Evolutionary conservation across 768 basidiomycete species (phyloP), one percentile per base, ranked within the genome.

Genomic region (Leccinum arenicola): DNA sequence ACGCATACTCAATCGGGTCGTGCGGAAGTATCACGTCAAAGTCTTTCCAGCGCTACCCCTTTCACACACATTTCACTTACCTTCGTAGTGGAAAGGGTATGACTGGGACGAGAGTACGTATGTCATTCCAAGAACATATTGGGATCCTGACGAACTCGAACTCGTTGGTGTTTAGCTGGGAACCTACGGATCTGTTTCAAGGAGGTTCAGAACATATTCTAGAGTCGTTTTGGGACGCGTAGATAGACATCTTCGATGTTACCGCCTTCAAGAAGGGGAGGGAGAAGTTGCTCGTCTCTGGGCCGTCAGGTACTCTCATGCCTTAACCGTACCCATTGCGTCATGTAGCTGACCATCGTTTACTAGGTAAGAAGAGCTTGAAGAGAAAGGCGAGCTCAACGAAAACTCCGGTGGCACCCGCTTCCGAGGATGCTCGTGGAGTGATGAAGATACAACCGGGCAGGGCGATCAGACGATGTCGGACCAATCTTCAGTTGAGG

Each of bases 81-180:
- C 9, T 49, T 38, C 29, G 3, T 59, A 87, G 86, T 87, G 86
- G 86, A 86, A 86, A 68, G 82, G 81, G 9, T 87, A 85, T 64
- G 61, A 57, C 29, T 74, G 74, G 53, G 73, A 77, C 6, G 84
- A 84, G 33, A 78, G 82, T 78, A 87, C 85, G 86, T 84, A 74
- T 63, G 85, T 76, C 14, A 52, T 48, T 52, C 36, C 57, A 31
- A 56, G 56, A 50, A 25, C 27, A 29, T 29, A 14, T 25, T 25
- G 36, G 25, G n/a, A 12, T 54, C 33, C 54, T 62, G 7, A 59
- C 48, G n/a, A 54, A 65, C 29, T 31, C 29, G 29, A 31, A 31
- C 58, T 21, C 23, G 19, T 50, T 40, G 45, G 57, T 35, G 29
- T 48, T 38, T 54, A 89, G 88, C 10, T 89, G 87, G 87, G 88